Base-by-base conservation (phyloP, 2,329 filamentous ascomycete genomes). In the Cercospora canescens region DNA sequence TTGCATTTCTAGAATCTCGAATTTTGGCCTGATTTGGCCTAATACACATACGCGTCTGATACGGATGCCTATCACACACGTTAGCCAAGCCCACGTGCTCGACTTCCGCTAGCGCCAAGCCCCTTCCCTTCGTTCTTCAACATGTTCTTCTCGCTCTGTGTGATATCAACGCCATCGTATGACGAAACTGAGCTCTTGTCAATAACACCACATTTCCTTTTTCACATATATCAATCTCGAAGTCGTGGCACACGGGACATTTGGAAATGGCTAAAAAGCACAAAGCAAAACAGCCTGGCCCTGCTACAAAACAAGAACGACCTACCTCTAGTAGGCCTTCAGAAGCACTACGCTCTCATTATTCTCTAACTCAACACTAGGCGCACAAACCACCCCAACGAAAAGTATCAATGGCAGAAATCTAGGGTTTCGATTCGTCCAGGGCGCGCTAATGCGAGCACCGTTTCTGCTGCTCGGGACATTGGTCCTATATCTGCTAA, bases 61-160 rank as follows among this genome's bases (percentile, higher is more conserved):
- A n/a, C n/a, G n/a, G n/a, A n/a, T n/a, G n/a, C n/a, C n/a, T n/a
- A n/a, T n/a, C n/a, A n/a, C n/a, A n/a, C n/a, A n/a, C n/a, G n/a
- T n/a, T n/a, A 35, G 52, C 52, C 52, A 56, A 56, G 52, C 52
- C 52, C 52, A 56, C 52, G 52, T 56, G 52, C 24, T 50, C 39
- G 24, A n/a, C 45, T 50, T 21, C 26, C 16, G n/a, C 8, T 34
- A 7, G 52, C 52, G 32, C 32, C 52, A 34, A 56, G 52, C 52
- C 18, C 52, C 9, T n/a, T 56, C 18, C 52, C 9, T n/a, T 56
- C 26, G 26, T 11, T 35, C 26, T 34, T 35, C 45, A 21, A 26
- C 24, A 50, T 50, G 45, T 50, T 32, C 30, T 14, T 16, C 28
- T 56, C 32, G 30, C 52, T 56, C 52, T 11, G n/a, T 6, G 4